Conservation (phyloP, 2,329 filamentous ascomycete genomes). For the Fusarium acutatum region DNA sequence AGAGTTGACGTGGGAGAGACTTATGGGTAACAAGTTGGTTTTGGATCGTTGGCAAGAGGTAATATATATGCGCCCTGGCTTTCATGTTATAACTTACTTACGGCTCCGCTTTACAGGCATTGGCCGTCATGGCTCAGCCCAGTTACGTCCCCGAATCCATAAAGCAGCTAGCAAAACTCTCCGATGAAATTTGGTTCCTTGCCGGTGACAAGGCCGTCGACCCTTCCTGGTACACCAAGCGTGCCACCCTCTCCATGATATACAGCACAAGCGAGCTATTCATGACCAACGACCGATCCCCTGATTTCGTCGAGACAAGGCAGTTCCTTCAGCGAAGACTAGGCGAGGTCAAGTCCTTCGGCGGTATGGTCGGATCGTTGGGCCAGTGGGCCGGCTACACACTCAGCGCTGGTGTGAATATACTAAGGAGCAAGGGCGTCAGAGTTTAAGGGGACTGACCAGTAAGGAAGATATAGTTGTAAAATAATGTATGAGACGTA, state of each 20-base stretch:
- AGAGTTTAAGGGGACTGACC: slow-evolving; percentile 65
- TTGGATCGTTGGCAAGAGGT: slow-evolving; percentile 89
- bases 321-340: slow-evolving; percentile 81
- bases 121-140: slow-evolving; percentile 90
- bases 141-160: slow-evolving; percentile 79
- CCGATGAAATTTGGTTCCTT: slow-evolving; percentile 93
- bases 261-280: slow-evolving; percentile 84
- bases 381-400: slow-evolving; percentile 86
- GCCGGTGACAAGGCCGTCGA: slow-evolving; percentile 85
- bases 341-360: slow-evolving; percentile 71
- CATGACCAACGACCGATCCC: slow-evolving; percentile 88
- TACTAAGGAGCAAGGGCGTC: slow-evolving; percentile 87
- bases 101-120: slow-evolving; percentile 64
- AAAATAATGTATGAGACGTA: slow-evolving; percentile 41
- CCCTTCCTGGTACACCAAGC: slow-evolving; percentile 82
- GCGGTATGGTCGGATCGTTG: slow-evolving; percentile 68
- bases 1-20: slow-evolving; percentile 75
- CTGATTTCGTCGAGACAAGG: slow-evolving; percentile 78
- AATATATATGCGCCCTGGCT: slow-evolving; percentile 43
- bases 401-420: slow-evolving; percentile 77
- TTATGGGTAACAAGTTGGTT: slow-evolving; percentile 77
- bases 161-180: slow-evolving; percentile 79
- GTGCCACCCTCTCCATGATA: slow-evolving; percentile 63
- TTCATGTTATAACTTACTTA: slow-evolving; percentile 16
- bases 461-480: slow-evolving; percentile 20